Conservation (phyloP, 306 rosid species). For the Luffa aegyptiaca region DNA sequence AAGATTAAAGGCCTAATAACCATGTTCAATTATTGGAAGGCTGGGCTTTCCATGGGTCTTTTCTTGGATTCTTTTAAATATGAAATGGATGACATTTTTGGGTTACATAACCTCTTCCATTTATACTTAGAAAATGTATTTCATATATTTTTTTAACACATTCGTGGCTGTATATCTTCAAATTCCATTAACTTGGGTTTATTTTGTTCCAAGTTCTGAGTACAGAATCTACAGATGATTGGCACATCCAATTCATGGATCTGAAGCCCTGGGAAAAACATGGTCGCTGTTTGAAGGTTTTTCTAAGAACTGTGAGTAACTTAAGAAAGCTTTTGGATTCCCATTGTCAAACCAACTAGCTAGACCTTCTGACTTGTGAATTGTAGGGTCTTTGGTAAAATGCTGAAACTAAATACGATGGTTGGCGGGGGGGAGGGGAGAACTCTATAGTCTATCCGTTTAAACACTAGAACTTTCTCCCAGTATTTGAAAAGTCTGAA, state of each 20-base stretch:
- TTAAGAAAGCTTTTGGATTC: neutral
- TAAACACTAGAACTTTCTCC: too few species aligned
- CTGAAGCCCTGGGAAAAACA: neutral
- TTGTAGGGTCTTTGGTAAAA: neutral
- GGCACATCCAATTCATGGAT: neutral
- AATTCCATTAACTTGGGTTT: neutral
- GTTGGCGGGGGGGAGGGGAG: too few species aligned
- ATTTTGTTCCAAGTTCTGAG: neutral
- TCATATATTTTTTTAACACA: slow-evolving; percentile 8
- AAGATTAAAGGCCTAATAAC: slow-evolving; percentile 47
- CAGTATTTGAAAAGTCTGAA: too few species aligned
- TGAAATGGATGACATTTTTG: slow-evolving; percentile 34
- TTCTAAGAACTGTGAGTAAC: neutral
- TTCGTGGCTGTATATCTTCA: neutral
- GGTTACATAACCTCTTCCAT: slow-evolving; percentile 19
- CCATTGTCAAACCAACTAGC: neutral
- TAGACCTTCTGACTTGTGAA: neutral
- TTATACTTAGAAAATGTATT: slow-evolving; percentile 16
- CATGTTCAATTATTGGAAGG: slow-evolving; percentile 87
- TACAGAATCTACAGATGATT: neutral
- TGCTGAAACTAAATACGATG: neutral
- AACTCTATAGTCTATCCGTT: too few species aligned
- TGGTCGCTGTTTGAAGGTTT: neutral
- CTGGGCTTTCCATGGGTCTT: slow-evolving; percentile 88
- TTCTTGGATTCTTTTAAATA: slow-evolving; percentile 94